Evolutionary conservation across 2,329 filamentous ascomycete genomes (phyloP), one percentile per base, ranked within the genome.

Genomic region (Blastomyces emzantsi): DNA sequence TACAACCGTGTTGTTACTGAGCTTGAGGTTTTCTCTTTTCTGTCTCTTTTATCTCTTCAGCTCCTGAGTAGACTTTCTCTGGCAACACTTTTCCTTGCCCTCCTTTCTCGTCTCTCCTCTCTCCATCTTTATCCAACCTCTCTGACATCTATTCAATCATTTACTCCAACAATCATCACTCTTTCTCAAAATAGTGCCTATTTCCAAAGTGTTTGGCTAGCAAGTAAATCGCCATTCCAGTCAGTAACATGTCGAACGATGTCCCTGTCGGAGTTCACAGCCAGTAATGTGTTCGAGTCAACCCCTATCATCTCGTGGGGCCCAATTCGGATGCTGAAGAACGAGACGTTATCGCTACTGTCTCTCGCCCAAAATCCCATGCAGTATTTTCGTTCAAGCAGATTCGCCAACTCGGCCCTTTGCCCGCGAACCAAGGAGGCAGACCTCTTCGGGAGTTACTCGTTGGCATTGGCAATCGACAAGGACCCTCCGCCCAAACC

Each of bases 361-460:
- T 62, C 1, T n/a, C 22, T 22, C 59, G 62, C 15, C 62, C 59
- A 11, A 36, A 28, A 33, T 59, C 62, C n/a, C 62, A 65, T 22
- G 51, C 39, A 8, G 22, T 65, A 17, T 65, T 65, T 28, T 43
- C 62, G 5, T 62, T 62, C 19, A 62, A 59, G n/a, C 43, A 60
- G n/a, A 64, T 64, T 36, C 54, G 39, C n/a, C 9, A 64, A 19
- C 58, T 64, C 33, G 60, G 59, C 9, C 64, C 62, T 33, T 43
- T 65, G 17, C 43, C 41, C 2, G 41, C 52, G 30, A 15, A 19
- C 1, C 25, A 59, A 9, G 49, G 49, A 9, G 51, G 63, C 15
- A 56, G 62, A 30, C 62, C 64, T 7, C 39, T 65, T 36, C 62
- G 59, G 19, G 62, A 62, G 54, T 41, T 58, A 6, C 17, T 30